Percentiles rank a stretch among this genome's conserved stretches.
Evolutionary conservation across 2,329 filamentous ascomycete genomes (phyloP).

Genomic region (Verticillium longisporum): DNA sequence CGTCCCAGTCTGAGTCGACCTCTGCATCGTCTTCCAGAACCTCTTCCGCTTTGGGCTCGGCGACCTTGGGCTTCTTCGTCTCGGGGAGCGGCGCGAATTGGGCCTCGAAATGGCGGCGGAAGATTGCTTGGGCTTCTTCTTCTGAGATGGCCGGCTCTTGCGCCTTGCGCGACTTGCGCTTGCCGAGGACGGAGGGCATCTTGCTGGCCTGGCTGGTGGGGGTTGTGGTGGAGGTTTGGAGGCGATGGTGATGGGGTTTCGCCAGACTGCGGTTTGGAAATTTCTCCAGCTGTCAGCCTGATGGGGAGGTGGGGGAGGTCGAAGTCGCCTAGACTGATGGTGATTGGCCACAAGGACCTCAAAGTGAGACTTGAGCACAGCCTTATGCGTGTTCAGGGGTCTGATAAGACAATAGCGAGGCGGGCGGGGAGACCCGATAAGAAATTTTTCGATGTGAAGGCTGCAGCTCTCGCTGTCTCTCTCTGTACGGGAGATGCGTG

Average conservation of each 20-base stretch:
- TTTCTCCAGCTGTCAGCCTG: background rate
- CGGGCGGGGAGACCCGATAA: background rate
- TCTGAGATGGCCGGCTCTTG: background rate
- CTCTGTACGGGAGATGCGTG: background rate
- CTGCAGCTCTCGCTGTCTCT: background rate
- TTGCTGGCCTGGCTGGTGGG: background rate
- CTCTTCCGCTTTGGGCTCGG: slow-evolving; percentile 18
- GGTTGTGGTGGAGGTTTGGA: background rate
- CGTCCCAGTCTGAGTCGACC: slow-evolving; percentile 19
- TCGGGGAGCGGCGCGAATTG: slow-evolving; percentile 69
- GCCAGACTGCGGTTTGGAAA: background rate
- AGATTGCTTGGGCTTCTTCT: slow-evolving; percentile 56
- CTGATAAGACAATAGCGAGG: background rate
- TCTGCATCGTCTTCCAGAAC: slow-evolving; percentile 17
- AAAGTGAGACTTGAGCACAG: background rate
- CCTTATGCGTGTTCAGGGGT: background rate
- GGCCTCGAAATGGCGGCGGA: slow-evolving; percentile 80
- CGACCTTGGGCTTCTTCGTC: slow-evolving; percentile 11
- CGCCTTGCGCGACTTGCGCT: slow-evolving; percentile 10
- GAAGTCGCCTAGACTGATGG: background rate
- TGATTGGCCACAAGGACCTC: background rate
- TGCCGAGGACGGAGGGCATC: slow-evolving; percentile 11
- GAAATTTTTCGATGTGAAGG: background rate
- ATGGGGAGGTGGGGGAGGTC: background rate
- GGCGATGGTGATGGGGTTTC: background rate